Evolutionary conservation across 495 filamentous ascomycete species (phyloP).

Genomic region (Xylaria acuta): DNA sequence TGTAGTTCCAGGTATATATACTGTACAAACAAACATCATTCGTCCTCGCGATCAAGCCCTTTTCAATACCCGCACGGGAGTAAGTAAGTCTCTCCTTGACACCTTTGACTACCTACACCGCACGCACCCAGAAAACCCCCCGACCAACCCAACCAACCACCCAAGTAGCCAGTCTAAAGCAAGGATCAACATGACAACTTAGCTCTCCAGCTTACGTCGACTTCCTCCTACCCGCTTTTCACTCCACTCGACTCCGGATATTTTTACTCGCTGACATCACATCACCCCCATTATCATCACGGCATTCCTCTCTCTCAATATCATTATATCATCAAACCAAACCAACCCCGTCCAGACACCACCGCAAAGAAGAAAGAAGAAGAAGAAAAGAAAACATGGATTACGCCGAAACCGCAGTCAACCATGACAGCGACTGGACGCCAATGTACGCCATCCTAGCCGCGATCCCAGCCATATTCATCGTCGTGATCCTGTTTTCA

Average conservation of each 20-base stretch:
- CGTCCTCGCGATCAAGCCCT: background rate
- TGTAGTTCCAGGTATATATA: background rate
- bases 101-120: too few species aligned
- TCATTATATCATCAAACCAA: too few species aligned
- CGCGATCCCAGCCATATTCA: slow-evolving; percentile 29
- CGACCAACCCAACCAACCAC: background rate
- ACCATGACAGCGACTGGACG: slow-evolving; percentile 35
- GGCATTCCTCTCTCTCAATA: background rate
- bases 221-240: slow-evolving; percentile 15
- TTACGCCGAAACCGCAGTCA: background rate
- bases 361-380: background rate
- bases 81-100: too few species aligned
- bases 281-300: background rate
- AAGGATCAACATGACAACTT: background rate
- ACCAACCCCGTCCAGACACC: too few species aligned
- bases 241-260: background rate
- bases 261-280: background rate
- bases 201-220: background rate
- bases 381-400: background rate
- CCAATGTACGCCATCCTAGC: slow-evolving; percentile 32
- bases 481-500: slow-evolving; percentile 22
- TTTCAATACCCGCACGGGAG: background rate
- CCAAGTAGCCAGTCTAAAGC: too few species aligned
- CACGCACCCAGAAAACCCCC: too few species aligned
- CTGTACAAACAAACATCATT: background rate